Evolutionary conservation across 352 stramenopile genomes (phyloP).

Genomic region (Pythium dissimile): DNA sequence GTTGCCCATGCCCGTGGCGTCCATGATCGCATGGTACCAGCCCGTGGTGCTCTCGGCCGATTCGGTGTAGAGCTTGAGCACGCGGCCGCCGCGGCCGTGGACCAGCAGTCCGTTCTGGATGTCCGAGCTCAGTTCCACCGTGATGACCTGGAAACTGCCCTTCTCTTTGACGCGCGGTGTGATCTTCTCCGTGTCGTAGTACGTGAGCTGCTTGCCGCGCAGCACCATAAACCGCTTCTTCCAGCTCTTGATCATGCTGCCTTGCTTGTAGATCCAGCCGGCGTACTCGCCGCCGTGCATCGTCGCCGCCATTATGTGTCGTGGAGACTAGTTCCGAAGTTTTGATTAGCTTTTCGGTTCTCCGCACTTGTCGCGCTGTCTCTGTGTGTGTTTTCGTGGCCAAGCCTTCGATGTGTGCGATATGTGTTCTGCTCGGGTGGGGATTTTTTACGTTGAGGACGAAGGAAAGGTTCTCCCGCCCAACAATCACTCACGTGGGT

Average conservation of each 20-base stretch:
- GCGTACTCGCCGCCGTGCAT: constrained; percentile 52
- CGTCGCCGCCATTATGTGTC: constrained; percentile 27
- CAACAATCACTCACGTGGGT: constrained; percentile 15
- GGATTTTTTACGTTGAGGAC: no score
- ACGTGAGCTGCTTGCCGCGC: constrained; percentile 72
- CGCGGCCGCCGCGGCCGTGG: constrained; percentile 70
- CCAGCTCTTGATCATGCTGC: constrained; percentile 76
- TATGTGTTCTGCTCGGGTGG: no score
- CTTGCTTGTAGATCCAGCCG: constrained; percentile 85
- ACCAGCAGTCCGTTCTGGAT: constrained; percentile 83
- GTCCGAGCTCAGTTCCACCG: constrained; percentile 72
- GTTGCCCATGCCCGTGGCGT: constrained; percentile 39
- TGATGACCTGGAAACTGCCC: constrained; percentile 83
- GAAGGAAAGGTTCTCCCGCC: no score
- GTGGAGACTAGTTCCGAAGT: background rate
- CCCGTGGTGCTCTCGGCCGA: constrained; percentile 59
- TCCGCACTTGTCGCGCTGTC: no score
- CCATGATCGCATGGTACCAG: constrained; percentile 77
- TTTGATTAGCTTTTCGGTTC: background rate
- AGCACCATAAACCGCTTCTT: constrained; percentile 88
- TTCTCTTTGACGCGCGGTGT: constrained; percentile 62
- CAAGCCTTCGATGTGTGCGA: no score
- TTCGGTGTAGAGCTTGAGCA: constrained; percentile 87
- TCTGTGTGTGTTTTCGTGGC: no score
- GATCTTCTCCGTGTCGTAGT: constrained; percentile 76